Evolutionary conservation across 805 yeast genomes (phyloP), one percentile per base, ranked within the genome.

Genomic region (Kazachstania bromeliacearum): DNA sequence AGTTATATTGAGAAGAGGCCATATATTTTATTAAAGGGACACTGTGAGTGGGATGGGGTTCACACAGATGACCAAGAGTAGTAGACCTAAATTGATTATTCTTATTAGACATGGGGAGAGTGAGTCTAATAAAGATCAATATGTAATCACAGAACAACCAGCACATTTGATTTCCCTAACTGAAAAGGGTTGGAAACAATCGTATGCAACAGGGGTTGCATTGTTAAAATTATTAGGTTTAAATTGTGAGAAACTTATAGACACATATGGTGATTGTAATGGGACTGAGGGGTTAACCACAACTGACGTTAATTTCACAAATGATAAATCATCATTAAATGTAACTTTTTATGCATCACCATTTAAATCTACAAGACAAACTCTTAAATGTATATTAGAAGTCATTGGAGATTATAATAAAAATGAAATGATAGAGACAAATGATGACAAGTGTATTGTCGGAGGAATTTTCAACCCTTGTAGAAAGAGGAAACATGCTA

Each of bases 51-150:
- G n/a, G n/a, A n/a, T n/a, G n/a, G n/a, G n/a, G n/a, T n/a, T n/a
- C n/a, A n/a, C n/a, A n/a, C 25, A 12, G 25, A 12, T 22, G 12
- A 26, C 12, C 4, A 21, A 9, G 9, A 27, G 15, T 21, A 21
- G 30, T 6, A 55, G 73, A 75, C 60, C 60, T 8, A 42, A 55
- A 31, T 67, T 85, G 24, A 85, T 87, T 18, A 64, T 87, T 35
- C 66, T 87, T 16, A 77, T 87, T 10, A 75, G 96, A 44, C 96
- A 87, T 55, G 96, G 96, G 16, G 95, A 87, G 52, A 79, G 92
- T 2, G 94, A 83, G 50, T 92, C 95, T 7, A 88, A 87, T 60
- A 73, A 70, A 37, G 94, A 87, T 58, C 84, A 85, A 53, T 62
- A 75, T 1, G 85, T 87, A 34, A 85, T 87, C 56, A 64, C 79